phyloP scores from a whole-genome alignment of 805 yeast genomes.

The Cyberlindnera mycetangii region DNA sequence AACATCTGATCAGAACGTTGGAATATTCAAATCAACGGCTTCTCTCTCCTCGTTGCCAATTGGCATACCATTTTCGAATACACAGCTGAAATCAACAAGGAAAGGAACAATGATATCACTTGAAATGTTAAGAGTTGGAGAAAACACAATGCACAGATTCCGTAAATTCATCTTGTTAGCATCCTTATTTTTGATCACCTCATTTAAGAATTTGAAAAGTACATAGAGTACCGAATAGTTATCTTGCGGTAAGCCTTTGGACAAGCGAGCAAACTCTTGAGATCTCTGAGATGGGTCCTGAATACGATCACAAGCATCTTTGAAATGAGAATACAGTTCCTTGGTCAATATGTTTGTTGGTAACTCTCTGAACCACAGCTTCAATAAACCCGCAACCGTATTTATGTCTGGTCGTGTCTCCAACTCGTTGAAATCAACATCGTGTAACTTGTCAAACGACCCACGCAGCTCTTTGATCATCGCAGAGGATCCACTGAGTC shows the following conservation, averaged over 20 bases:
- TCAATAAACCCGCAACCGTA: conserved; percentile 82
- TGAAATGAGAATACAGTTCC: conserved; percentile 40
- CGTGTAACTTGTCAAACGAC: conserved; percentile 62
- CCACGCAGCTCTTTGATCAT: conserved; percentile 67
- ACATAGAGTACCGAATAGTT: conserved; percentile 60
- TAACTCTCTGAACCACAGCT: conserved; percentile 75
- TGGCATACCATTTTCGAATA: conserved; percentile 54
- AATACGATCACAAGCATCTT: conserved; percentile 33
- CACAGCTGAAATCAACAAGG: conserved; percentile 57
- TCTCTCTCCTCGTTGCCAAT: conserved; percentile 40
- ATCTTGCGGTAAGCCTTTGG: conserved; percentile 43
- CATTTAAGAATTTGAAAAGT: conserved; percentile 63
- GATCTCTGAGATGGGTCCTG: conserved; percentile 31
- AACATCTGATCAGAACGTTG: conserved; percentile 28
- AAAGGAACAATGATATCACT: conserved; percentile 56
- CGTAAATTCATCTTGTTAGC: conserved; percentile 80
- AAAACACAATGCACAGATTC: conserved; percentile 77
- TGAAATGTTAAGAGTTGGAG: conserved; percentile 74
- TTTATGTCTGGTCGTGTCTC: conserved; percentile 61
- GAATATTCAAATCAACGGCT: conserved; percentile 50
- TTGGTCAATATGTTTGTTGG: conserved; percentile 68
- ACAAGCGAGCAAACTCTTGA: conserved; percentile 32
- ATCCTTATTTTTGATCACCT: conserved; percentile 57
- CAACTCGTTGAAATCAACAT: conserved; percentile 56
- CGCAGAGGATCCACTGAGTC: conserved; percentile 85